A percentile compares a stretch with the other conserved stretches of the same genome.
Conservation (phyloP, 2,329 filamentous ascomycete genomes). For the Acarospora socialis region DNA sequence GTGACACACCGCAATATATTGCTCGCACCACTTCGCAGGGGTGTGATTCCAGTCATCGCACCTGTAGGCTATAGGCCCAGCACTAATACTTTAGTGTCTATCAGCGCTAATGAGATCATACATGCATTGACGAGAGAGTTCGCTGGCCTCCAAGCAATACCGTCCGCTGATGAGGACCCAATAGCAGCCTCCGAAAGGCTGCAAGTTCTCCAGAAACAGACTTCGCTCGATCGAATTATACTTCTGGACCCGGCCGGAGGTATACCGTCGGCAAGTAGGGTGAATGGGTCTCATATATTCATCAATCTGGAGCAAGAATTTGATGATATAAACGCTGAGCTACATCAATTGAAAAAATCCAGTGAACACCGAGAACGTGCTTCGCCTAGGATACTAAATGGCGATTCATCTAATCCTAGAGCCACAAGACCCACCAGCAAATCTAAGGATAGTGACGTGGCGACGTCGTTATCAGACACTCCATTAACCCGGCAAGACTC, state of each 20-base stretch:
- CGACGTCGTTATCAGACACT: constrained; percentile 6
- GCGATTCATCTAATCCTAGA: too few species aligned
- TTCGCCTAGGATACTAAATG: too few species aligned
- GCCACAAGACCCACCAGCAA: constrained; percentile 32
- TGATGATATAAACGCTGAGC: constrained; percentile 48
- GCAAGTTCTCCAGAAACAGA: constrained; percentile 33
- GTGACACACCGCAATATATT: constrained; percentile 41
- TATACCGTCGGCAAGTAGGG: constrained; percentile 52
- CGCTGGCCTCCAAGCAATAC: constrained; percentile 45
- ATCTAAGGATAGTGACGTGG: constrained; percentile 23
- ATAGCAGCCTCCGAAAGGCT: constrained; percentile 25
- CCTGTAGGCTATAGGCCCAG: constrained; percentile 45
- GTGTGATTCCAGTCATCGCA: constrained; percentile 57
- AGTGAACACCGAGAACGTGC: too few species aligned
- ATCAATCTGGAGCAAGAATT: constrained; percentile 92
- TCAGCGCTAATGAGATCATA: constrained; percentile 50
- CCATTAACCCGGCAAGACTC: constrained; percentile 11
- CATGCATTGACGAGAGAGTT: constrained; percentile 66
- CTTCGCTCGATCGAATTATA: constrained; percentile 70
- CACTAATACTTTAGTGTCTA: constrained; percentile 32
- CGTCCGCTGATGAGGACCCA: constrained; percentile 30
- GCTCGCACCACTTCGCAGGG: constrained; percentile 50
- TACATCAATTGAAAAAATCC: constrained; percentile 27
- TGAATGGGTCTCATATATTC: constrained; percentile 60
- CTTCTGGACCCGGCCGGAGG: constrained; percentile 77